Conservation (phyloP, 257 asterid genomes). For the Buddleja alternifolia region DNA sequence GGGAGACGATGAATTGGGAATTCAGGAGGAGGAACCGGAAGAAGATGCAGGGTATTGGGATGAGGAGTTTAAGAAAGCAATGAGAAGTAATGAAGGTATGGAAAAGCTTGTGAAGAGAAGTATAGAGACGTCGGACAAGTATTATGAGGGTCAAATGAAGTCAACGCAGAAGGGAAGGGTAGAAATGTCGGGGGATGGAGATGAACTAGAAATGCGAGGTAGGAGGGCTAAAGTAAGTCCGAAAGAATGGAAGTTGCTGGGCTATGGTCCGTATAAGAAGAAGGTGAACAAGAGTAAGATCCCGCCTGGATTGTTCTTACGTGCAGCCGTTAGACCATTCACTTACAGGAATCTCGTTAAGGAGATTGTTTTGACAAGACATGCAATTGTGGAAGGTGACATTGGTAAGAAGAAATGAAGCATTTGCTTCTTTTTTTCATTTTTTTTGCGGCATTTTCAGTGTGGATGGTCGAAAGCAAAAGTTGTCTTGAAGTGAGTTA, state of each 20-base stretch:
- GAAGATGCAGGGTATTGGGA: constrained; percentile 77
- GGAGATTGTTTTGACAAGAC: constrained; percentile 87
- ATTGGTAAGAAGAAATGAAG: constrained; percentile 55
- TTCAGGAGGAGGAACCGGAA: constrained; percentile 53
- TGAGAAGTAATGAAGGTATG: constrained; percentile 78
- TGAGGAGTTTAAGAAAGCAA: constrained; percentile 79
- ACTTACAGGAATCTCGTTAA: constrained; percentile 83
- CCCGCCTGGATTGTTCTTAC: constrained; percentile 78
- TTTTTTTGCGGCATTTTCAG: too few species aligned
- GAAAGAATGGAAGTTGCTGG: constrained; percentile 72
- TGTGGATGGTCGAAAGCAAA: too few species aligned
- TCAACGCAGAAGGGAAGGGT: constrained; percentile 36
- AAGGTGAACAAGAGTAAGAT: constrained; percentile 64
- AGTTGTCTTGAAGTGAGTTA: too few species aligned
- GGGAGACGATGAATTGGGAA: constrained; percentile 64
- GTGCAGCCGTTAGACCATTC: constrained; percentile 90
- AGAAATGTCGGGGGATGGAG: constrained; percentile 44
- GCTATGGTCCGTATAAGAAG: constrained; percentile 74
- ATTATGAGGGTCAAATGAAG: constrained; percentile 42
- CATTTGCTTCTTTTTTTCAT: neutral
- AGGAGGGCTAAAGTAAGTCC: constrained; percentile 67
- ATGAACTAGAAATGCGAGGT: constrained; percentile 70
- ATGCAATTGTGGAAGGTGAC: constrained; percentile 85
- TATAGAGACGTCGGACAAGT: constrained; percentile 44
- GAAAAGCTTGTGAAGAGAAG: constrained; percentile 73